Conservation (phyloP, 2,329 filamentous ascomycete genomes). For the Scleromitrula shiraiana region DNA sequence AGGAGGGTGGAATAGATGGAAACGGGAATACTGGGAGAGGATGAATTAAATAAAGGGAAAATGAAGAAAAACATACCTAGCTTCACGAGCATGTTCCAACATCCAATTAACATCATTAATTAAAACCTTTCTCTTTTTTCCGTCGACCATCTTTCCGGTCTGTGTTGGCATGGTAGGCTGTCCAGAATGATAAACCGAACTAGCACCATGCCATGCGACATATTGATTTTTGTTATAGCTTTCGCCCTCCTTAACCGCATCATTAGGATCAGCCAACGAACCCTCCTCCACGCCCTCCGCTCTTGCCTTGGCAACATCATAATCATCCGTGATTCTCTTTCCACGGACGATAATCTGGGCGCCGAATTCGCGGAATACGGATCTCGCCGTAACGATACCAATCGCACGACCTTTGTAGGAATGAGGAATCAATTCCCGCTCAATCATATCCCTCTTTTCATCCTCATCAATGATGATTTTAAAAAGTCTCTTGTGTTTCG, state of each 20-base stretch:
- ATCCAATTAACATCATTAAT: constrained; percentile 96
- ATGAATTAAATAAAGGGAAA: too few relatives aligned
- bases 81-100: constrained; percentile 84
- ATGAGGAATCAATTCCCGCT: constrained; percentile 90
- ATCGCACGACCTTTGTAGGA: constrained; percentile 98
- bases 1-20: background rate
- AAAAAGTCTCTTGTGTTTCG: constrained; percentile 90
- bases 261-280: constrained; percentile 83
- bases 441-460: constrained; percentile 95
- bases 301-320: constrained; percentile 67
- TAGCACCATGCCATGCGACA: constrained; percentile 96
- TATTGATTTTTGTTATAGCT: constrained; percentile 99
- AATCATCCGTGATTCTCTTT: constrained; percentile 79
- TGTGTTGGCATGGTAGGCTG: constrained; percentile 68
- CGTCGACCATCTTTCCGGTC: constrained; percentile 63
- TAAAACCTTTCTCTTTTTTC: constrained; percentile 77
- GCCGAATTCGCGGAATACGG: constrained; percentile 94
- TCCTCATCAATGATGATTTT: constrained; percentile 98
- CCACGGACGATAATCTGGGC: constrained; percentile 90
- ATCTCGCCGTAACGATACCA: constrained; percentile 90
- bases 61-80: constrained; percentile 53
- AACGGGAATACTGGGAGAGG: too few relatives aligned
- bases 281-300: constrained; percentile 78
- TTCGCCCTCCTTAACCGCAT: constrained; percentile 69
- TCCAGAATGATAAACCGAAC: constrained; percentile 85